Evolutionary conservation across 2,329 filamentous ascomycete species (phyloP).

Genomic region (Harringtonia lauricola): DNA sequence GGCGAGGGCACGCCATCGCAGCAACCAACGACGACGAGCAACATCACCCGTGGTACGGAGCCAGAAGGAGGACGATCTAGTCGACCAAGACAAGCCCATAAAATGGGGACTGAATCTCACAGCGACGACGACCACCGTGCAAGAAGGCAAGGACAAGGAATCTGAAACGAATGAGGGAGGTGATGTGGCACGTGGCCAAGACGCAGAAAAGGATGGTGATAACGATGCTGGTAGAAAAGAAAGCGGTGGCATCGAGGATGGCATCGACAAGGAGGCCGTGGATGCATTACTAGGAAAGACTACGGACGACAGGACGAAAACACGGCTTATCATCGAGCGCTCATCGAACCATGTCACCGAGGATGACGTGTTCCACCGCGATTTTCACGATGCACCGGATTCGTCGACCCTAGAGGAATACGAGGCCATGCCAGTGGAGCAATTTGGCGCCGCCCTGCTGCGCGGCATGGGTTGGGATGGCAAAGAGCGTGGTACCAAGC

Average conservation of each 20-base stretch:
- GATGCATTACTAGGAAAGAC: conserved; percentile 11
- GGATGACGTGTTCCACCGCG: conserved; percentile 56
- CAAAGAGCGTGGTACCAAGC: conserved; percentile 45
- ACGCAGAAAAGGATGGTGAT: background rate
- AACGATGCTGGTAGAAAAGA: too few relatives aligned
- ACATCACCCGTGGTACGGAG: background rate
- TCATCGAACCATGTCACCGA: conserved; percentile 40
- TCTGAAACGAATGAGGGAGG: background rate
- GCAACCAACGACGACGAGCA: background rate
- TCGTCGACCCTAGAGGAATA: conserved; percentile 74
- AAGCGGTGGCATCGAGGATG: background rate
- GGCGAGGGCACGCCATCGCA: conserved; percentile 13
- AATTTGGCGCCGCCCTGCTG: conserved; percentile 83
- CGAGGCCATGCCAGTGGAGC: conserved; percentile 79
- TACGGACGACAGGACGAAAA: conserved; percentile 5
- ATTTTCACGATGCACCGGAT: conserved; percentile 62
- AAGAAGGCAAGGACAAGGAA: background rate
- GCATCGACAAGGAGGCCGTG: conserved; percentile 11
- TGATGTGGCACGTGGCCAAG: background rate
- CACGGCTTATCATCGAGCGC: conserved; percentile 10
- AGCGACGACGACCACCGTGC: conserved; percentile 12
- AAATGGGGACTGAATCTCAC: conserved; percentile 25
- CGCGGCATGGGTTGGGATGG: conserved; percentile 94
- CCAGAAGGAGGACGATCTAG: conserved; percentile 15
- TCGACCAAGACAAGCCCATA: conserved; percentile 23